Base-by-base conservation (phyloP, 2,329 filamentous ascomycete species). In the Immersiporthe knoxdaviesiana region DNA sequence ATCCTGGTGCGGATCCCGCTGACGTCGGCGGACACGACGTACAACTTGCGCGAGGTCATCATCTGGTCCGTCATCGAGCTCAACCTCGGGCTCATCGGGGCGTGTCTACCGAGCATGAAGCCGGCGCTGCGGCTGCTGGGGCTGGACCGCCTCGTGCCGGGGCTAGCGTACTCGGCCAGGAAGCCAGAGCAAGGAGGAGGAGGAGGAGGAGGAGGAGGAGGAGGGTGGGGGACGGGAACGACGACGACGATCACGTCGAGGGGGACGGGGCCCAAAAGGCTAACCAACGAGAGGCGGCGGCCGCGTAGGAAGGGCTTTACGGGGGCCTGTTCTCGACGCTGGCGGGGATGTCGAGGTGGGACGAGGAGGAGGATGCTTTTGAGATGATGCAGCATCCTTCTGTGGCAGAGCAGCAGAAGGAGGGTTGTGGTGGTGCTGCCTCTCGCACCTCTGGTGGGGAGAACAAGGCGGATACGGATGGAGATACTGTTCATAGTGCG, bases 71-170 rank as follows among this genome's bases (percentile, higher is more conserved):
- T 54, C 24, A 54, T 54, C 24, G 52, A 54, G 52, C 52, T 54
- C 2, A 54, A 54, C 24, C 16, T 54, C 5, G 52, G 52, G 24
- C 52, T 54, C 52, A 30, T 54, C 24, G 52, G 52, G 24, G 52
- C 12, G 24, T 54, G 52, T 27, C 52, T 54, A 12, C 52, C 52
- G 24, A 54, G 52, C 52, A 54, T 54, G 52, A 54, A 16, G 24
- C 52, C 52, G 52, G 52, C 52, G n/a, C 52, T 54, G 52, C 52
- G 52, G 52, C 52, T 54, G 52, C 52, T 54, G 24, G 24, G 24
- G 12, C 52, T 54, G 5, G 52, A 30, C 52, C 52, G 24, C 12
- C 5, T 54, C 52, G 6, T 54, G 52, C 52, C 52, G 52, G 52
- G 52, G 24, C 52, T 54, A 24, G 52, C 27, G 24, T 54, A 54